A percentile compares a stretch with the other conserved stretches of the same genome.
Conservation (phyloP, 441 rosid species). For the Mallotus repandus region DNA sequence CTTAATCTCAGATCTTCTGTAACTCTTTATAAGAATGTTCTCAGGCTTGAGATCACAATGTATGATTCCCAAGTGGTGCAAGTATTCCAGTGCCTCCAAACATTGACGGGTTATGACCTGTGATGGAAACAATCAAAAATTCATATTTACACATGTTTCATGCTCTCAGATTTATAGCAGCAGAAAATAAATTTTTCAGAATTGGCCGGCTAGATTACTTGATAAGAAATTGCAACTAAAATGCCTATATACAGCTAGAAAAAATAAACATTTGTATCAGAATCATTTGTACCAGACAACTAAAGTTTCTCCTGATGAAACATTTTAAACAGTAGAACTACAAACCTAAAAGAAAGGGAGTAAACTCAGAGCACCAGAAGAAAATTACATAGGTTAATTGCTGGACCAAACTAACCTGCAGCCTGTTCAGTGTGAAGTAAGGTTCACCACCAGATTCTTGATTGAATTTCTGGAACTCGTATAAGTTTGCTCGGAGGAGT, state of each 20-base stretch:
- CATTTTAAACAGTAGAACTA: not conserved
- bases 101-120: conserved; percentile 82
- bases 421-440: conserved; percentile 64
- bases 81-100: conserved; percentile 81
- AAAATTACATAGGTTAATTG: not conserved
- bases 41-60: conserved; percentile 97
- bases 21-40: conserved; percentile 81
- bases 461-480: conserved; percentile 87
- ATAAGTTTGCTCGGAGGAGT: conserved; percentile 81
- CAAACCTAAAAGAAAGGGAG: not conserved
- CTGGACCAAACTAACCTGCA: conserved; percentile 59
- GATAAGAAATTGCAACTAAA: not conserved
- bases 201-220: not conserved
- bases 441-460: conserved; percentile 79
- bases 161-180: not conserved
- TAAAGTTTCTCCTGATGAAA: not conserved
- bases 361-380: not conserved
- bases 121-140: conserved; percentile 4
- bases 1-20: conserved; percentile 70
- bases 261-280: not conserved
- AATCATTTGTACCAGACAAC: not conserved
- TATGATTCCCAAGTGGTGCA: conserved; percentile 81
- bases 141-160: not conserved
- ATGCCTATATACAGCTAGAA: not conserved
- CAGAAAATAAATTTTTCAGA: not conserved